These are phyloP conservation scores for Bruguiera parviflora DNA, from an alignment of 345 rosid species.

Conservation along the genomic window DNA sequence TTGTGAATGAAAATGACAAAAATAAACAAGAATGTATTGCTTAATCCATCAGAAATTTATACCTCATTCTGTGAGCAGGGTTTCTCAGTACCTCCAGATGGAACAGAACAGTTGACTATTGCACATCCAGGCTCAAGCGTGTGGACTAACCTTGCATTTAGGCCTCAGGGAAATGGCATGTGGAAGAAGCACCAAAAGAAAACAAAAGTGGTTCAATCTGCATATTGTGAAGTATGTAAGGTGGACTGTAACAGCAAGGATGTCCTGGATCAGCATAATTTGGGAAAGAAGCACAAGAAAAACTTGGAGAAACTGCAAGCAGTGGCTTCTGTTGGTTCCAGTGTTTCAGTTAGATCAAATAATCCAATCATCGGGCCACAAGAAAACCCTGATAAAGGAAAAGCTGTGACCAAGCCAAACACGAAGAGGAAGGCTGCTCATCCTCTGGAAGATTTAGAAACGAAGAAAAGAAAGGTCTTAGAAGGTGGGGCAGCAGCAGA, in stretches of 20 bases:
- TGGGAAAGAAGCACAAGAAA: conserved; percentile 31
- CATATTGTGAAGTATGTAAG: conserved; percentile 27
- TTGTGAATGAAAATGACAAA: too few species aligned
- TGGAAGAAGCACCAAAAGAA: conserved; percentile 21
- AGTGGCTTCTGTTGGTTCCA: conserved; percentile 8
- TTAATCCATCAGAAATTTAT: neutral
- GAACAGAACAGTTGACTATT: conserved; percentile 21
- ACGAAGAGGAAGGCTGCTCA: conserved; percentile 29
- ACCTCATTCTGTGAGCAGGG: conserved; percentile 15
- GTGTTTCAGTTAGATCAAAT: conserved; percentile 5
- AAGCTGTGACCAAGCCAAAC: neutral
- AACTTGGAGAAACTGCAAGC: conserved; percentile 26
- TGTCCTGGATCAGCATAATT: conserved; percentile 22
- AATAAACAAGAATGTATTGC: neutral
- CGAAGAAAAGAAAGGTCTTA: conserved; percentile 33
- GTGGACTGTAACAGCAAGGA: conserved; percentile 34
- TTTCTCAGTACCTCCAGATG: conserved; percentile 11
- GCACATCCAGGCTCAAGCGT: conserved; percentile 14
- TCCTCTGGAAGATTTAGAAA: conserved; percentile 30
- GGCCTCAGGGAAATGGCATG: conserved; percentile 19
- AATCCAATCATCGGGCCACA: conserved; percentile 30
- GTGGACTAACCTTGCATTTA: conserved; percentile 17
- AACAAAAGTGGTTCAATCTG: conserved; percentile 23
- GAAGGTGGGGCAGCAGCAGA: conserved; percentile 35
- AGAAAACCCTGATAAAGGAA: conserved; percentile 24